Evolutionary conservation across 306 rosid species (phyloP), one percentile per base, ranked within the genome.

Genomic region (Betula pendula): DNA sequence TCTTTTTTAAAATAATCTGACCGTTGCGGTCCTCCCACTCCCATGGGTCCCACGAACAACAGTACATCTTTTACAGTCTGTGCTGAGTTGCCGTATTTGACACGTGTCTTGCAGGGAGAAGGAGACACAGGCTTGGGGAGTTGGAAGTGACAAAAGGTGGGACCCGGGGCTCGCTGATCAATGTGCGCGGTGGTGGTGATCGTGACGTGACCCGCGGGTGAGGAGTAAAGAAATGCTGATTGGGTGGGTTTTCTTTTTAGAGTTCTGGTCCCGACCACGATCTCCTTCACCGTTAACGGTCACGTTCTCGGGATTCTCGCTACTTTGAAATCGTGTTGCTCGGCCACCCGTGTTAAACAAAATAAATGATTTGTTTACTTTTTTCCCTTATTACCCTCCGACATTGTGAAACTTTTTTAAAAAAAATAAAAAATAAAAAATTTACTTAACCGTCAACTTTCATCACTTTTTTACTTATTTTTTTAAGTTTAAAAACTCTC

Each of bases 181-280:
- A 56, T 56, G 27, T 16, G 25, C 17, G 70, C 5, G 27, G 70
- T 65, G 3, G 48, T 38, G 25, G 74, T 44, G 87, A 78, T 14
- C 6, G 71, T 17, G 87, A 86, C 84, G 51, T 14, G 72, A 83
- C 86, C 20, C 15, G 29, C 45, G 49, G 14, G 33, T 13, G 68
- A 24, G 48, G 8, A 51, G 16, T 47, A 0, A 2, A 7, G 63
- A 29, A 2, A 3, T 14, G 4, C 25, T 17, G 31, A 25, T 70
- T 24, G 31, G 29, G 66, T 31, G 33, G 27, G 43, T 31, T 60
- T 81, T 49, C 14, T 56, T 62, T 81, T 82, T 75, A 65, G 73
- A 84, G 48, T 88, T 82, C 80, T 33, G 88, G 87, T 86, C 88
- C 87, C 85, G 81, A 86, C 85, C 78, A 79, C 81, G 73, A 75